A percentile compares a stretch with the other conserved stretches of the same genome.
phyloP scores from a whole-genome alignment of 2,329 filamentous ascomycete genomes.

The Trichoderma endophyticum region DNA sequence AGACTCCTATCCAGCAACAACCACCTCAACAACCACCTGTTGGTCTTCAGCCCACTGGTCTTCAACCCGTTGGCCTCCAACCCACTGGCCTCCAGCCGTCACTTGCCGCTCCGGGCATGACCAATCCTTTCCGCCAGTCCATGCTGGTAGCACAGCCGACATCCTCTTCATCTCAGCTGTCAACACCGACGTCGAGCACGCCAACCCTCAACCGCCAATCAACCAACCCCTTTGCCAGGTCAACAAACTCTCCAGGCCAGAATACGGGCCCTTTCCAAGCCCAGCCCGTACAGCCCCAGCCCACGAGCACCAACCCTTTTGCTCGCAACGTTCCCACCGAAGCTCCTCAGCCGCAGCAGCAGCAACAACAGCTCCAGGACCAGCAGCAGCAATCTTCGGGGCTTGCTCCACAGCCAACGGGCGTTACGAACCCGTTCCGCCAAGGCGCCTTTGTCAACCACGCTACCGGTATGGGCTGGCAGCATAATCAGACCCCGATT shows the following conservation, averaged over 20 bases:
- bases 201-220: slow-evolving; percentile 56
- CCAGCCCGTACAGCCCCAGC: slow-evolving; percentile 28
- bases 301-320: slow-evolving; percentile 60
- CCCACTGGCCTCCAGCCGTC: slow-evolving; percentile 42
- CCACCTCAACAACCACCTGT: slow-evolving; percentile 27
- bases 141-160: slow-evolving; percentile 67
- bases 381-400: slow-evolving; percentile 45
- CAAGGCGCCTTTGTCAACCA: slow-evolving; percentile 90
- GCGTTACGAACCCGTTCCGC: slow-evolving; percentile 91
- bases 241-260: slow-evolving; percentile 28
- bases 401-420: slow-evolving; percentile 73
- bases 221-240: slow-evolving; percentile 85
- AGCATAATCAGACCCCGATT: slow-evolving; percentile 72
- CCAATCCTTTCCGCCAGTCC: slow-evolving; percentile 92
- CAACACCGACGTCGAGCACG: slow-evolving; percentile 43
- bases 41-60: slow-evolving; percentile 39
- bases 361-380: slow-evolving; percentile 31
- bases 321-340: slow-evolving; percentile 41
- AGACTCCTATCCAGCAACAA: slow-evolving; percentile 29
- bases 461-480: slow-evolving; percentile 83
- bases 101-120: slow-evolving; percentile 53
- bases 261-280: slow-evolving; percentile 27
- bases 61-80: slow-evolving; percentile 30
- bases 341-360: not conserved
- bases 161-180: slow-evolving; percentile 28